phyloP scores from a whole-genome alignment of 2,329 filamentous ascomycete genomes.

The Cladorrhinum sp. region DNA sequence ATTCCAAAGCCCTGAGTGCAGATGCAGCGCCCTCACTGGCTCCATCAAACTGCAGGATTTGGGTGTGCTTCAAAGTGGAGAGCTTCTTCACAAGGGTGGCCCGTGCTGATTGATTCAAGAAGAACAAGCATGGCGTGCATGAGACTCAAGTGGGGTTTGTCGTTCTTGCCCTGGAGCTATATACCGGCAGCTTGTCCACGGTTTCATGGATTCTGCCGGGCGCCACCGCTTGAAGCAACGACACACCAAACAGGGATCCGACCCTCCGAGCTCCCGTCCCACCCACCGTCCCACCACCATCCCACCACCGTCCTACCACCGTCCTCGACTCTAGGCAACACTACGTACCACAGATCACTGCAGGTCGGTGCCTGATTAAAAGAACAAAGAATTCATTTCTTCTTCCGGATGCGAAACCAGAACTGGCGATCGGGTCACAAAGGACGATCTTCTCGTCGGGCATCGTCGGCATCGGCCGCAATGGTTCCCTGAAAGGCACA shows the following conservation, averaged over 20 bases:
- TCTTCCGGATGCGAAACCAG: too few relatives aligned
- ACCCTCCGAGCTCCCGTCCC: neutral
- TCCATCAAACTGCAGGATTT: neutral
- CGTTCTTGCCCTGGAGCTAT: neutral
- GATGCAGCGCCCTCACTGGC: too few relatives aligned
- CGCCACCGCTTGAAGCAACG: constrained; percentile 1
- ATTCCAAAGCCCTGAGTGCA: neutral
- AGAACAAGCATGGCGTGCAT: neutral
- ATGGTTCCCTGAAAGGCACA: neutral
- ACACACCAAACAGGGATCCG: neutral
- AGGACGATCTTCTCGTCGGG: neutral
- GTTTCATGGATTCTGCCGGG: neutral
- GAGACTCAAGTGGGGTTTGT: neutral
- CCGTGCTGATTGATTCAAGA: neutral
- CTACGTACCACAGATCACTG: neutral
- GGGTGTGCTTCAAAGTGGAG: neutral
- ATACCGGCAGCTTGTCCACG: too few relatives aligned
- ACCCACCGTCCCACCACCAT: neutral
- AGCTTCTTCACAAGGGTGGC: neutral
- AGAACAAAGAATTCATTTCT: neutral
- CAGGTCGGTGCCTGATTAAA: neutral
- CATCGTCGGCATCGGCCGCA: neutral
- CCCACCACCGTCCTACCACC: neutral
- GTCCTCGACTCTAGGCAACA: neutral
- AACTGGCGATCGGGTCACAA: neutral